Base-by-base conservation (phyloP, 805 yeast species). In the Starmerella apicola region DNA sequence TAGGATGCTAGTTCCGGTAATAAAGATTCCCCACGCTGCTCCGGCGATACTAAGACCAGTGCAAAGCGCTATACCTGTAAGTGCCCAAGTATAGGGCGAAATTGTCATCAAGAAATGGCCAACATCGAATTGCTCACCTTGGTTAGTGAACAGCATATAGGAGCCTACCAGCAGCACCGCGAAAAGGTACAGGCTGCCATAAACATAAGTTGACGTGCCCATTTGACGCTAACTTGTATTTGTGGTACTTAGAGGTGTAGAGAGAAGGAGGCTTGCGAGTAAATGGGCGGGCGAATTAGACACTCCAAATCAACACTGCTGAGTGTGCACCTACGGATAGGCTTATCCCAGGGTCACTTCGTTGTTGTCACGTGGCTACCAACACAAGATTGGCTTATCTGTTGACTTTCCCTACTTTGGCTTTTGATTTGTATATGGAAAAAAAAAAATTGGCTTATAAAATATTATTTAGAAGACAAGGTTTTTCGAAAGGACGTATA, bases 11-110 rank as follows among this genome's bases (percentile, higher is more conserved):
- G 95, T 70, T 30, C 98, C 98, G 2, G 97, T 88, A 46, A 91
- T 73, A 60, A 88, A 91, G 51, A 91, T 91, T 49, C 98, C 98
- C 98, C 98, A 91, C 4, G 97, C 97, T 13, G 98, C 98, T 29
- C 98, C 98, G 31, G 86, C 79, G 13, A 91, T 96, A 36, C 93
- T 78, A 44, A 91, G 71, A 12, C 97, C 97, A 51, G 93, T 85
- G 64, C 98, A 88, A 37, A 76, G 64, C 13, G 81, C 78, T 47
- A 91, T 84, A 40, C 98, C 98, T 48, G 85, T 62, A 48, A 74
- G 72, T 22, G 96, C 97, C 97, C 97, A 91, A 79, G 91, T 74
- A 59, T 91, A 91, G 5, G 98, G 98, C 18, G 96, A 84, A 2
- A 91, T 76, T 27, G 79, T 67, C 50, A 76, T 74, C 50, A 91